These are phyloP conservation scores for Hypoxylon sp. DNA, from an alignment of 2,329 filamentous ascomycete species.

Conservation along the genomic window DNA sequence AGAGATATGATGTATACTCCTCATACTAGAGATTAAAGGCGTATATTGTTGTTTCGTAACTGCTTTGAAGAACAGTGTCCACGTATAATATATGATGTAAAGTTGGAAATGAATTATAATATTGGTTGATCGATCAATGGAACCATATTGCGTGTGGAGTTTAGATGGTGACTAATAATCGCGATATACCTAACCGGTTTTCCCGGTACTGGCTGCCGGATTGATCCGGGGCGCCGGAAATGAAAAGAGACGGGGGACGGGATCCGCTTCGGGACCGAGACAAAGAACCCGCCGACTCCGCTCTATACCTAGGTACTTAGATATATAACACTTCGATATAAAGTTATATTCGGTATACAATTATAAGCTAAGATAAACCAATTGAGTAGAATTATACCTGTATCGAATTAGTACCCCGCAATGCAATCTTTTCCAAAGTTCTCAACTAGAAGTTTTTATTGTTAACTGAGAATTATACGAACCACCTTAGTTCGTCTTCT, in stretches of 20 bases:
- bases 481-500: conserved; percentile 4
- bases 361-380: neutral
- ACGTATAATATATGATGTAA: neutral
- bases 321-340: conserved; percentile 1
- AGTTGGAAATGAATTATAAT: neutral
- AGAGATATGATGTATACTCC: neutral
- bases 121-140: neutral
- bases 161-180: neutral
- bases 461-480: conserved; percentile 17
- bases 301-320: neutral
- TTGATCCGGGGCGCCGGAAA: neutral
- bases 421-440: conserved; percentile 25
- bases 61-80: neutral
- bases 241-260: neutral
- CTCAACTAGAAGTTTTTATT: conserved; percentile 11
- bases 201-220: neutral
- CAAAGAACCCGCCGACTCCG: neutral
- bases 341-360: conserved; percentile 13
- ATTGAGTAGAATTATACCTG: conserved; percentile 31
- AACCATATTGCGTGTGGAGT: neutral
- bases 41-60: neutral
- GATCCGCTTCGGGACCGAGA: neutral
- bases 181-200: neutral
- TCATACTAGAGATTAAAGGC: neutral
- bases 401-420: conserved; percentile 36